Conservation (phyloP, 2,329 filamentous ascomycete species). For the Thermochaetoides dissita region DNA sequence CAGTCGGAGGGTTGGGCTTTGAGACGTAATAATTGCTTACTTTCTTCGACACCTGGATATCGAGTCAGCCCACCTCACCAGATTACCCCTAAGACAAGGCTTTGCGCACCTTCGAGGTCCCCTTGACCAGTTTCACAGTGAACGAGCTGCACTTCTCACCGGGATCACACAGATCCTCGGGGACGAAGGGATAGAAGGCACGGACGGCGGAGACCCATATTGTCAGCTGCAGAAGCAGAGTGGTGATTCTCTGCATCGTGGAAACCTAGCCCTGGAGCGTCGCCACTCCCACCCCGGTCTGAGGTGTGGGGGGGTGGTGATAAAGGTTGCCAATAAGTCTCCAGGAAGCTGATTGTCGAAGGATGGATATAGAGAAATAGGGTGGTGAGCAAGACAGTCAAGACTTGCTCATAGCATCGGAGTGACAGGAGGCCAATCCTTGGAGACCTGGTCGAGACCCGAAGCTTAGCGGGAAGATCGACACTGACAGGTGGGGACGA, state of each 20-base stretch:
- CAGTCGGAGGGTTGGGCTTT: conserved; percentile 30
- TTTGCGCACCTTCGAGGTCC: too few species aligned
- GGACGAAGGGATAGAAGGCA: conserved; percentile 35
- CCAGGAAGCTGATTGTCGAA: background rate
- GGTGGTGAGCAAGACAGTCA: background rate
- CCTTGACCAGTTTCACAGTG: too few species aligned
- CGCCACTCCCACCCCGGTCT: conserved; percentile 14
- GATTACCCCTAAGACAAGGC: conserved; percentile 11
- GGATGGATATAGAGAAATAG: conserved; percentile 1
- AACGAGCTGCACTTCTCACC: conserved; percentile 4
- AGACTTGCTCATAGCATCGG: conserved; percentile 6
- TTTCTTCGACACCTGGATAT: conserved; percentile 15
- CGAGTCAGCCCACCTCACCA: conserved; percentile 22
- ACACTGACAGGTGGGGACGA: conserved; percentile 6
- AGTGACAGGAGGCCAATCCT: background rate
- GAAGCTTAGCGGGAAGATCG: background rate
- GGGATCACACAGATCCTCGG: conserved; percentile 15
- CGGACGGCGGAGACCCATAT: conserved; percentile 31
- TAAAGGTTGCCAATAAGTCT: conserved; percentile 5
- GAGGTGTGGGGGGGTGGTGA: conserved; percentile 5
- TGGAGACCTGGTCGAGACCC: background rate
- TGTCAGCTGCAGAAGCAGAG: conserved; percentile 31
- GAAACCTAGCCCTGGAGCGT: conserved; percentile 8
- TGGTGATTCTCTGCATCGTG: conserved; percentile 27
- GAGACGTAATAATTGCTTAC: conserved; percentile 27